A percentile compares a stretch with the other conserved stretches of the same genome.
phyloP scores from a whole-genome alignment of 2,329 filamentous ascomycete species.

The Clarireedia hainanense region DNA sequence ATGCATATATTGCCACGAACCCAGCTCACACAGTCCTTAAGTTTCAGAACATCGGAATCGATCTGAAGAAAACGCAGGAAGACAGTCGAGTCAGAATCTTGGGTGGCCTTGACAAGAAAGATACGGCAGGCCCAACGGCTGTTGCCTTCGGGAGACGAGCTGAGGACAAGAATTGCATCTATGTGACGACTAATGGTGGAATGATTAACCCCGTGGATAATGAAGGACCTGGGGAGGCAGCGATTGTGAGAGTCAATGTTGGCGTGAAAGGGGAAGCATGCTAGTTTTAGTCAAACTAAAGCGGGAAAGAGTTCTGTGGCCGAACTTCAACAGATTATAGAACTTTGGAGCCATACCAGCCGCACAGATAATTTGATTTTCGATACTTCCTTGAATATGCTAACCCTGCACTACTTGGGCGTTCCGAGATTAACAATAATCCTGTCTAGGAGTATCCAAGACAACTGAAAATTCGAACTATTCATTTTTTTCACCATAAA shows the following conservation, averaged over 20 bases:
- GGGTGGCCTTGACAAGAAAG: not conserved
- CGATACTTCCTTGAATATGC: too few species aligned
- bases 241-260: not conserved
- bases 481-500: too few species aligned
- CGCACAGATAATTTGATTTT: not conserved
- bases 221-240: not conserved
- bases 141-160: not conserved
- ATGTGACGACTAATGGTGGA: conserved; percentile 3
- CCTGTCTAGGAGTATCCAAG: too few species aligned
- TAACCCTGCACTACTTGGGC: too few species aligned
- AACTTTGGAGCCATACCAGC: not conserved
- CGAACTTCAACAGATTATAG: not conserved
- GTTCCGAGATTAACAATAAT: too few species aligned
- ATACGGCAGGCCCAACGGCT: not conserved
- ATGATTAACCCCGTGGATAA: not conserved
- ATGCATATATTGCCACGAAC: not conserved
- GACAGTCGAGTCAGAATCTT: not conserved
- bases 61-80: not conserved
- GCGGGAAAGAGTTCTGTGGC: not conserved
- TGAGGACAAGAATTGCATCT: not conserved
- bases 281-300: not conserved
- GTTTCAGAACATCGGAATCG: not conserved
- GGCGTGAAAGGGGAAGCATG: not conserved
- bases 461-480: too few species aligned
- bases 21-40: not conserved